phyloP scores from a whole-genome alignment of 768 basidiomycete genomes.

The Tremella yokohamensis region DNA sequence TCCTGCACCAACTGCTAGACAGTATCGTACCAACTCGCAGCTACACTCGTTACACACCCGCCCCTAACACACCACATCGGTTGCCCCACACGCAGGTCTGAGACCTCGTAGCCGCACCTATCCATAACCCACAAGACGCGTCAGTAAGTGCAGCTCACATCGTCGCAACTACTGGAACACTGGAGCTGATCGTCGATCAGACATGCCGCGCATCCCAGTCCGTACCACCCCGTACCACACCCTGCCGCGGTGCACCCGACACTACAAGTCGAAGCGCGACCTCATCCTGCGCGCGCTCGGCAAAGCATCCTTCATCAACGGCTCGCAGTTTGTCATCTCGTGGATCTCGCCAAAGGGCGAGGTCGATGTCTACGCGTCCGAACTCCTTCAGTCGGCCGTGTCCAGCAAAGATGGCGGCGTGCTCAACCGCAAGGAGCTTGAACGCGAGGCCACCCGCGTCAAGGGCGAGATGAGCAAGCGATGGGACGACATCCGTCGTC shows the following conservation, averaged over 20 bases:
- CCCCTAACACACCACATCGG: no score
- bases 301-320: constrained; percentile 51
- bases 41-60: no score
- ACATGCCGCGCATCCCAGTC: constrained; percentile 52
- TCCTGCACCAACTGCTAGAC: no score
- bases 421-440: constrained; percentile 35
- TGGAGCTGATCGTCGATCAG: constrained; percentile 4
- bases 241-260: constrained; percentile 50
- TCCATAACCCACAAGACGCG: no score
- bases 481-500: constrained; percentile 38
- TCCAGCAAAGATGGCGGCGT: constrained; percentile 29
- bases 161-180: not conserved
- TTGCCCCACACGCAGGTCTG: no score
- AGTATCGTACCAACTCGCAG: no score
- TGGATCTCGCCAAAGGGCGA: constrained; percentile 52
- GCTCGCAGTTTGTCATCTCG: constrained; percentile 52
- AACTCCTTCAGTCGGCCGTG: constrained; percentile 44
- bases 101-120: no score
- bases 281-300: constrained; percentile 52
- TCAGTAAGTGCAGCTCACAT: not conserved
- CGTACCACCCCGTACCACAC: constrained; percentile 52
- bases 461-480: constrained; percentile 34
- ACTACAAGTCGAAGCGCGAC: constrained; percentile 52
- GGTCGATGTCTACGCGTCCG: constrained; percentile 52
- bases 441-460: constrained; percentile 30